Conservation (phyloP, 495 filamentous ascomycete species). For the Hypoxylon crocopeplum region DNA sequence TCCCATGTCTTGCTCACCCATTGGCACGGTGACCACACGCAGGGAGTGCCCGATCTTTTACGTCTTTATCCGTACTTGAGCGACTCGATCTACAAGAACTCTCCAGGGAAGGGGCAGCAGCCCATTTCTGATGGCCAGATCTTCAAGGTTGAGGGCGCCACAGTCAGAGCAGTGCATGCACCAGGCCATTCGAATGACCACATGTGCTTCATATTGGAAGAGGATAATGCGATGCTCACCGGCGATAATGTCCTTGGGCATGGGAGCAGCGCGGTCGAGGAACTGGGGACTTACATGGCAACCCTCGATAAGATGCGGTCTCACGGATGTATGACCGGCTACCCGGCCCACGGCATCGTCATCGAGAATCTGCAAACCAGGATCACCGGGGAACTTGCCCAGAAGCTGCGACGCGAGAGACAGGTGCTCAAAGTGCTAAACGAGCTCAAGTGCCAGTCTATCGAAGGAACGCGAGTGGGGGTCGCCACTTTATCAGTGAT, state of each 20-base stretch:
- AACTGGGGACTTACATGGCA: slow-evolving; percentile 68
- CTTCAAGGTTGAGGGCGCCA: slow-evolving; percentile 74
- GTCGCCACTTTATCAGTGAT: slow-evolving; percentile 43
- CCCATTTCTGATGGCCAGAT: slow-evolving; percentile 69
- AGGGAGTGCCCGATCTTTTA: slow-evolving; percentile 69
- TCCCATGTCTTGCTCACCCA: slow-evolving; percentile 73
- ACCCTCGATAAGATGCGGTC: slow-evolving; percentile 69
- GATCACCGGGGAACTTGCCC: slow-evolving; percentile 73
- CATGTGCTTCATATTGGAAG: slow-evolving; percentile 72
- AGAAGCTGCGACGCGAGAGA: slow-evolving; percentile 73
- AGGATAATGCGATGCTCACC: slow-evolving; percentile 83
- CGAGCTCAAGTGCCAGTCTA: neutral
- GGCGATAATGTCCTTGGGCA: slow-evolving; percentile 88
- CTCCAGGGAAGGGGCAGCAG: slow-evolving; percentile 52
- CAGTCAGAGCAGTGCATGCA: slow-evolving; percentile 69
- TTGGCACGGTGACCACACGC: slow-evolving; percentile 81
- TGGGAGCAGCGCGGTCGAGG: slow-evolving; percentile 82
- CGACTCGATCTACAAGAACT: slow-evolving; percentile 56
- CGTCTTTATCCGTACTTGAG: slow-evolving; percentile 56
- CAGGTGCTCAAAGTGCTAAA: slow-evolving; percentile 69
- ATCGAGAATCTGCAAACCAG: slow-evolving; percentile 65
- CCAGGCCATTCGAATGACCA: slow-evolving; percentile 85
- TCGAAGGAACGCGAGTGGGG: slow-evolving; percentile 10
- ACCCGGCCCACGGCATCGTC: slow-evolving; percentile 80
- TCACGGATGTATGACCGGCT: slow-evolving; percentile 64